A percentile compares a stretch with the other conserved stretches of the same genome.
Conservation (phyloP, 2,329 filamentous ascomycete species). For the Monilinia vaccinii-corymbosi region DNA sequence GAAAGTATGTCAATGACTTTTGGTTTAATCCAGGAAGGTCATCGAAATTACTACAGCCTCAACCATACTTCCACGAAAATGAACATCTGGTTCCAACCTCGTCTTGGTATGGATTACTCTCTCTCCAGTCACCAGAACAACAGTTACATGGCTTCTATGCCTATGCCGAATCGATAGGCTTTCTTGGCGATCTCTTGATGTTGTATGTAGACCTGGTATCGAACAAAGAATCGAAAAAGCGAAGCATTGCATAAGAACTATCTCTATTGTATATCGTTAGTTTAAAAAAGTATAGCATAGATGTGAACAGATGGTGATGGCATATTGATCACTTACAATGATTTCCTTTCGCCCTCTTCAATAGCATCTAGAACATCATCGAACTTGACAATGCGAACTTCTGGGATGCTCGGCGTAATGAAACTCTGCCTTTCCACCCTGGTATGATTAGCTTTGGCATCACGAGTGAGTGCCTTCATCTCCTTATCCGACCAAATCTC, state of each 20-base stretch:
- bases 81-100: neutral
- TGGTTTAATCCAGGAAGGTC: neutral
- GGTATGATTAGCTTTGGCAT: neutral
- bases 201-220: conserved; percentile 2
- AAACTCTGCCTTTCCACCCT: neutral
- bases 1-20: neutral
- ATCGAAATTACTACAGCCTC: neutral
- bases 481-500: conserved; percentile 7
- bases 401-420: neutral
- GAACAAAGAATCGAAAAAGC: conserved; percentile 1
- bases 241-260: neutral
- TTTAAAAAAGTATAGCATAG: neutral
- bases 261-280: neutral
- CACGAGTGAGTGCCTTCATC: neutral
- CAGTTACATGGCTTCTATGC: neutral
- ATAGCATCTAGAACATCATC: neutral
- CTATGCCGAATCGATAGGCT: neutral
- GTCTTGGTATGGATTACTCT: neutral
- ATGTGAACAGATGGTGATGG: neutral
- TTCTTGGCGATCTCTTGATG: neutral
- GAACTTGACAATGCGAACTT: conserved; percentile 6
- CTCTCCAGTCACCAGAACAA: neutral
- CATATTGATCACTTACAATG: neutral
- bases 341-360: neutral
- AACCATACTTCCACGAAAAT: neutral